These are phyloP conservation scores for Globisporangium perplexum DNA, from an alignment of 352 stramenopile genomes.

Conservation along the genomic window DNA sequence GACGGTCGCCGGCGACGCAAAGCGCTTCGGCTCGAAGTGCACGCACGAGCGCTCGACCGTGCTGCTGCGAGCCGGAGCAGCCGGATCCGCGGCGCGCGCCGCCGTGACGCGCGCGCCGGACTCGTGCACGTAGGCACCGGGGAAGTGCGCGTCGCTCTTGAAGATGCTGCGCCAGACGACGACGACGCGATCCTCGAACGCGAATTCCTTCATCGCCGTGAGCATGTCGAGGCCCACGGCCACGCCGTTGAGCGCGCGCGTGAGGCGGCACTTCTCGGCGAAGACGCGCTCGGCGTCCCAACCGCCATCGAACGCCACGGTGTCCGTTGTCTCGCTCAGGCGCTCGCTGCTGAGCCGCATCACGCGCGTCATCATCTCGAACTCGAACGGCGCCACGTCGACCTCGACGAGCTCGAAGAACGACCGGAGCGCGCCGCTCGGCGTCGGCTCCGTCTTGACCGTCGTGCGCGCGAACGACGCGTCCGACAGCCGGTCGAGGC, in stretches of 20 bases:
- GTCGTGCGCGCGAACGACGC: not conserved
- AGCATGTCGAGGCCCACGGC: constrained; percentile 4
- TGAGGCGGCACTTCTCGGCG: constrained; percentile 4
- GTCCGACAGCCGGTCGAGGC: not conserved
- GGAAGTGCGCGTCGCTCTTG: constrained; percentile 7
- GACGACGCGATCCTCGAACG: not conserved
- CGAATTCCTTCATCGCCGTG: constrained; percentile 1
- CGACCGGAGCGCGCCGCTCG: not conserved
- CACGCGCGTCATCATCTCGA: not conserved
- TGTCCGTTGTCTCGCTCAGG: not conserved
- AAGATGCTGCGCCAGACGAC: constrained; percentile 10
- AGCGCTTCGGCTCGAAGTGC: constrained; percentile 1
- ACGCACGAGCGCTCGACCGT: not conserved
- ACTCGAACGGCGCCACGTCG: constrained; percentile 1
- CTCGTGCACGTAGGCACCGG: constrained; percentile 6
- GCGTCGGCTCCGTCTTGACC: not conserved
- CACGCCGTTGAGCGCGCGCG: not conserved
- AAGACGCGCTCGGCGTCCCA: constrained; percentile 3
- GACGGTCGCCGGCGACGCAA: not conserved
- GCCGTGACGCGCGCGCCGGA: not conserved
- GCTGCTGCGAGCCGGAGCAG: not conserved
- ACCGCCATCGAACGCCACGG: not conserved
- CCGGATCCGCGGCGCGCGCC: not conserved
- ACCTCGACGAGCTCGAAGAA: not conserved
- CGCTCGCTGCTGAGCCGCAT: not conserved